Percentiles rank a stretch among this genome's conserved stretches.
phyloP scores from a whole-genome alignment of 495 filamentous ascomycete species.

The Usnea hakonensis region DNA sequence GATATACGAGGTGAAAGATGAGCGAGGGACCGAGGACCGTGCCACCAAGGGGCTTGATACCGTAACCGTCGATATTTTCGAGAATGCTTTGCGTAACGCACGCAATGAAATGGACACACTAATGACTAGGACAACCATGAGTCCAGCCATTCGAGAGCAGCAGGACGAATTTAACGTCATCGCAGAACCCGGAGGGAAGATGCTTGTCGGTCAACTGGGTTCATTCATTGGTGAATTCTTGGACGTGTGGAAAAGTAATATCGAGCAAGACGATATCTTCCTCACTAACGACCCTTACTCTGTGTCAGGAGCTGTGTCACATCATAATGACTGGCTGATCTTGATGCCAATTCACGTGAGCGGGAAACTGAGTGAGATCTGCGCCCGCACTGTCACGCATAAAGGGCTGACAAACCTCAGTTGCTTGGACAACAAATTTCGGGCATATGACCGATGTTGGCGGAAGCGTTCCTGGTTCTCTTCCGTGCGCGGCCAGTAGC shows the following conservation, averaged over 20 bases:
- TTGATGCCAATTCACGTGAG: constrained; percentile 41
- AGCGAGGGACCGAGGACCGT: constrained; percentile 19
- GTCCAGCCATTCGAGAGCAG: constrained; percentile 44
- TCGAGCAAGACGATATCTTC: constrained; percentile 44
- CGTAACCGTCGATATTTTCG: constrained; percentile 35
- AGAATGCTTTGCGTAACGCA: constrained; percentile 39
- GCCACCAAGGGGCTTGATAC: constrained; percentile 31
- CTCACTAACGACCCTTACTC: constrained; percentile 47
- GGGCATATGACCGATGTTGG: constrained; percentile 46
- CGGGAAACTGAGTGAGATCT: constrained; percentile 25
- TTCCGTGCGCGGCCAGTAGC: constrained; percentile 44
- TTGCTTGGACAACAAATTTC: constrained; percentile 45
- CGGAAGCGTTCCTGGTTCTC: constrained; percentile 44
- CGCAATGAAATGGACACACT: constrained; percentile 45
- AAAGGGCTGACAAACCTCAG: constrained; percentile 8
- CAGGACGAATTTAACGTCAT: constrained; percentile 50
- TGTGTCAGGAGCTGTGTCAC: constrained; percentile 41
- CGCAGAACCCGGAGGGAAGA: constrained; percentile 39
- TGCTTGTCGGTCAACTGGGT: constrained; percentile 46
- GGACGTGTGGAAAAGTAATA: constrained; percentile 36
- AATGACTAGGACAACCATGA: constrained; percentile 46
- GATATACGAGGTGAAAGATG: constrained; percentile 33
- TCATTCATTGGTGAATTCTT: constrained; percentile 45
- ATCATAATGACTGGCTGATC: constrained; percentile 43
- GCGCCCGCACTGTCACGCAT: background rate